Conservation (phyloP, 495 filamentous ascomycete genomes). For the Talaromyces ruber region DNA sequence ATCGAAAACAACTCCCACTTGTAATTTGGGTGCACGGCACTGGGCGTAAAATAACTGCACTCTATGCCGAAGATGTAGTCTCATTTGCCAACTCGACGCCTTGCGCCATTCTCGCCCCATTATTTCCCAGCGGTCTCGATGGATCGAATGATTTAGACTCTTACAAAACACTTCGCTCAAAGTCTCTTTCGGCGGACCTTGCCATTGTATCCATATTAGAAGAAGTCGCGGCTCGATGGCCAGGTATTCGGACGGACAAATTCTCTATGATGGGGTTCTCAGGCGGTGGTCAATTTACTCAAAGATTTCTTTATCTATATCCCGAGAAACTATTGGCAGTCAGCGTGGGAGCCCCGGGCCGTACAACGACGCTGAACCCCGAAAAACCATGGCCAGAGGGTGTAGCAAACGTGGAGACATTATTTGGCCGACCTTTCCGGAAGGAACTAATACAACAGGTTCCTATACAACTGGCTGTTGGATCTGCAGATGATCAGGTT, state of each 20-base stretch:
- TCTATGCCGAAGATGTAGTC: not conserved
- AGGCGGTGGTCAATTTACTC: constrained; percentile 20
- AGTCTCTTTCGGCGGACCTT: not conserved
- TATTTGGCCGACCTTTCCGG: constrained; percentile 8
- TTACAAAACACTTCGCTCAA: not conserved
- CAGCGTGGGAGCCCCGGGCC: constrained; percentile 18
- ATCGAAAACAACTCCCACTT: not conserved
- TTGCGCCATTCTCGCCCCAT: not conserved
- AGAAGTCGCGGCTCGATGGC: constrained; percentile 13
- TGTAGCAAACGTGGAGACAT: constrained; percentile 11
- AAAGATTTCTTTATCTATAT: constrained; percentile 20
- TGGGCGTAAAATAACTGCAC: not conserved
- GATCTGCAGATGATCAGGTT: constrained; percentile 8
- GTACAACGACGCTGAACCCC: constrained; percentile 12
- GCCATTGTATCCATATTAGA: not conserved
- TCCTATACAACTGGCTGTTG: constrained; percentile 16
- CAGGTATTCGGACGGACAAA: constrained; percentile 17
- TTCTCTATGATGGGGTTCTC: constrained; percentile 19
- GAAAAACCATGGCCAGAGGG: constrained; percentile 13
- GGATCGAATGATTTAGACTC: not conserved
- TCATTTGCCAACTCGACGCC: not conserved
- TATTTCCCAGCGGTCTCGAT: not conserved
- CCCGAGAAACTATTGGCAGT: constrained; percentile 15
- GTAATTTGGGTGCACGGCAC: not conserved
- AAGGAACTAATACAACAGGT: constrained; percentile 10